Conservation (phyloP, 2,329 filamentous ascomycete species). For the Nothophoma quercina region DNA sequence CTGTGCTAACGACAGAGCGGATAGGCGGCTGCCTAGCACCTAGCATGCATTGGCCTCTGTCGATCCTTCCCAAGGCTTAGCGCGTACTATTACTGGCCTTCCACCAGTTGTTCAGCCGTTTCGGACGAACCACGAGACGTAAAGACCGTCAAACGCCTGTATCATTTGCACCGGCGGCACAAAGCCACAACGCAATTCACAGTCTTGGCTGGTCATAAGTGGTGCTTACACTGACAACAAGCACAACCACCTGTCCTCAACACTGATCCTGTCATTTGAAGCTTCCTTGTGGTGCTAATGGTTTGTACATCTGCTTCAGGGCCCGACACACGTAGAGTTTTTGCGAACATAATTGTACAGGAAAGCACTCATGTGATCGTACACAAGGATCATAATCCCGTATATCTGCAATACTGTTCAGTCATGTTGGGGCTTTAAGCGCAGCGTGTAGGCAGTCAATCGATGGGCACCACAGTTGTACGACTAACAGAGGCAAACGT, state of each 20-base stretch:
- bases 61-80: constrained; percentile 19
- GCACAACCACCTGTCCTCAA: neutral
- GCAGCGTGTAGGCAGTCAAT: too few species aligned
- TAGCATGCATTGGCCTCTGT: constrained; percentile 13
- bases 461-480: too few species aligned
- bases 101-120: constrained; percentile 8
- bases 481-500: neutral
- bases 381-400: too few species aligned
- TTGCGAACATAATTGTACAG: too few species aligned
- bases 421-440: too few species aligned
- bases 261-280: too few species aligned
- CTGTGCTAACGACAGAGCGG: constrained; percentile 22
- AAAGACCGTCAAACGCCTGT: neutral
- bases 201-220: neutral
- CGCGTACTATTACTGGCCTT: constrained; percentile 28
- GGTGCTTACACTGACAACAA: neutral
- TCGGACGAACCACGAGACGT: constrained; percentile 13
- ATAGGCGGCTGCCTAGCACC: constrained; percentile 23
- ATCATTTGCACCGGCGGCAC: neutral
- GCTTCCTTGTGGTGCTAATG: too few species aligned
- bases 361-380: too few species aligned
- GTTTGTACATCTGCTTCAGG: too few species aligned
- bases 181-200: neutral
- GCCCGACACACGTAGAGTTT: too few species aligned
- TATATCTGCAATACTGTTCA: too few species aligned